Base-by-base conservation (phyloP, 306 rosid species). In the Glycine tomentella region DNA sequence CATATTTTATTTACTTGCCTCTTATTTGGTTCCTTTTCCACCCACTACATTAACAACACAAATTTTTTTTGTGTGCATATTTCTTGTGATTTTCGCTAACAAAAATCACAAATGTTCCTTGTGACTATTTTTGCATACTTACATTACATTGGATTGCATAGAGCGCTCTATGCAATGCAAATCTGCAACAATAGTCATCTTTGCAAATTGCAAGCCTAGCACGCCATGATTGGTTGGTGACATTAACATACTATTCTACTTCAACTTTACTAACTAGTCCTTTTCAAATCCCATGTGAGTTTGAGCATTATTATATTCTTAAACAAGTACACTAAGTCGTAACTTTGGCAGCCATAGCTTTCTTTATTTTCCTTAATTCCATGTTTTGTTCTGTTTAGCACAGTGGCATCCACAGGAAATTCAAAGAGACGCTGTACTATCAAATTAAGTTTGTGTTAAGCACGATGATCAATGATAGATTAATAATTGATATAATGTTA, bases 161-260 rank as follows among this genome's bases (percentile, higher is more conserved):
- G n/a, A n/a, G n/a, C n/a, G n/a, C 5, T 17, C 13, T 17, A 9
- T 20, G 34, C 64, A 16, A 53, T 52, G 62, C 31, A 16, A 56
- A 4, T 4, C 0, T 38, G 44, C 44, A 38, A 38, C 44, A 38
- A 38, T 4, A 4, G 9, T 42, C n/a, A n/a, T n/a, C 46, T 42
- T 6, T 70, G 61, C 75, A 70, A 70, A 69, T 69, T 20, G 75
- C 12, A 50, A 49, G 62, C 10, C 42, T 11, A 12, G 2, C 75
- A 31, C 62, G 80, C 62, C 66, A 38, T 9, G 25, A 52, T 9
- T 20, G 16, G 64, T 34, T 38, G 75, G 53, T 77, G 14, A 56
- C 33, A 16, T n/a, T 51, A 13, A 51, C 13, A 15, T 11, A 2
- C 11, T 11, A 7, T 78, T 25, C 53, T 14, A 78, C 48, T 52